Percentiles rank a stretch among this genome's conserved stretches.
Conservation (phyloP, 805 yeast species). For the Yamadazyma laniorum region DNA sequence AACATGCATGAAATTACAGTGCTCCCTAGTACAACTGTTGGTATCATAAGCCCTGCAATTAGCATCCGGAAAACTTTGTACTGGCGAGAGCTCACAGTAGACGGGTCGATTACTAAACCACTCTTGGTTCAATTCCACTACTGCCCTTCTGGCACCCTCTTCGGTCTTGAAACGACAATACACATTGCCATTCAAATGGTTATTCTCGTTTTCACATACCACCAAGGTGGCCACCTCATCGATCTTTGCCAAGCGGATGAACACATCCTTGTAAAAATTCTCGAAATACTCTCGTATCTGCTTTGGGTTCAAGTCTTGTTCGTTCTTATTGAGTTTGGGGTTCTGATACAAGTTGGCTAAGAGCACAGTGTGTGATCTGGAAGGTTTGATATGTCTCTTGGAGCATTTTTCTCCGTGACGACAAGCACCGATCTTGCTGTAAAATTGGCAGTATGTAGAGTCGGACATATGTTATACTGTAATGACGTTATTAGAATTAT, state of each 20-base stretch:
- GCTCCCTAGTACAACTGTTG: constrained; percentile 66
- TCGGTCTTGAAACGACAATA: constrained; percentile 60
- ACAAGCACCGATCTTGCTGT: constrained; percentile 85
- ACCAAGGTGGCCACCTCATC: constrained; percentile 60
- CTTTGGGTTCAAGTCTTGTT: constrained; percentile 30
- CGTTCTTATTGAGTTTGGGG: constrained; percentile 46
- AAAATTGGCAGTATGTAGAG: constrained; percentile 51
- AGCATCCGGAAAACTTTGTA: constrained; percentile 65
- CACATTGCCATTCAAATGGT: constrained; percentile 84
- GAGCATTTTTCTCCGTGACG: constrained; percentile 90
- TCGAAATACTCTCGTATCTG: constrained; percentile 51
- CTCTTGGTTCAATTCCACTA: constrained; percentile 62
- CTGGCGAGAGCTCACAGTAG: constrained; percentile 77
- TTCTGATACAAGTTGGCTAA: constrained; percentile 64
- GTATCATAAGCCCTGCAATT: constrained; percentile 71
- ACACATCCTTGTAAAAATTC: constrained; percentile 69
- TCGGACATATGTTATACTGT: too few species aligned
- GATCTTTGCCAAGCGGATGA: constrained; percentile 51
- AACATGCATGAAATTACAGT: constrained; percentile 86
- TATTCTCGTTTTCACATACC: constrained; percentile 80
- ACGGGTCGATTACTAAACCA: constrained; percentile 85
- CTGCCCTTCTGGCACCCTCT: constrained; percentile 59
- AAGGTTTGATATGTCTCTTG: constrained; percentile 67
- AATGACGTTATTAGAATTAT: too few species aligned
- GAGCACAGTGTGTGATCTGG: constrained; percentile 60